A percentile compares a stretch with the other conserved stretches of the same genome.
Evolutionary conservation across 2,329 filamentous ascomycete species (phyloP).

Genomic region (Thelonectria blattea): DNA sequence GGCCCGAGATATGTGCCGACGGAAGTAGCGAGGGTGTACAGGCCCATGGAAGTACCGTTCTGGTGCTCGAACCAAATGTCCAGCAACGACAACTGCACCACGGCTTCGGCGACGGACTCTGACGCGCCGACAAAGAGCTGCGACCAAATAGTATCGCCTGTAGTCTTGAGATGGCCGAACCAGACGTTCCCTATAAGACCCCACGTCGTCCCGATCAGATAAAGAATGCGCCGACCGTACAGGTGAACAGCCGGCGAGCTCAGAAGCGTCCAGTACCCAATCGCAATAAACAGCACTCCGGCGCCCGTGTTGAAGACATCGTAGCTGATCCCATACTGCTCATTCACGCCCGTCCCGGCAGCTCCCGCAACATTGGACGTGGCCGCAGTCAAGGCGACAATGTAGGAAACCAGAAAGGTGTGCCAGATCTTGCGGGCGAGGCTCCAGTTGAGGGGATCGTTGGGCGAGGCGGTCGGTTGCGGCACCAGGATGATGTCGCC

Average conservation of each 20-base stretch:
- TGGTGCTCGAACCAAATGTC: slow-evolving; percentile 65
- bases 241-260: slow-evolving; percentile 59
- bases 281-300: slow-evolving; percentile 60
- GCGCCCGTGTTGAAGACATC: slow-evolving; percentile 61
- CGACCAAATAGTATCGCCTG: slow-evolving; percentile 57
- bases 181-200: slow-evolving; percentile 59
- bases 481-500: slow-evolving; percentile 59
- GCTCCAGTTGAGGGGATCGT: slow-evolving; percentile 61
- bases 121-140: slow-evolving; percentile 64
- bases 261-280: slow-evolving; percentile 61
- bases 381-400: slow-evolving; percentile 61
- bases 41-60: slow-evolving; percentile 57
- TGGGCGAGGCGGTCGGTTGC: slow-evolving; percentile 57
- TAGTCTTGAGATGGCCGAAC: slow-evolving; percentile 54
- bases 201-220: slow-evolving; percentile 57
- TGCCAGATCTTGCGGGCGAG: slow-evolving; percentile 56
- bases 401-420: slow-evolving; percentile 57
- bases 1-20: slow-evolving; percentile 63
- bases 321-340: slow-evolving; percentile 57
- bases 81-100: slow-evolving; percentile 62
- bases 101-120: slow-evolving; percentile 61
- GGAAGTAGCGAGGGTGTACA: slow-evolving; percentile 62
- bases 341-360: slow-evolving; percentile 56
- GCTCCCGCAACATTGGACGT: slow-evolving; percentile 62
- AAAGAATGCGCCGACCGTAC: slow-evolving; percentile 61